A percentile compares a stretch with the other conserved stretches of the same genome.
These are phyloP conservation scores for Lycium barbarum DNA, from an alignment of 257 asterid genomes.

Conservation along the genomic window DNA sequence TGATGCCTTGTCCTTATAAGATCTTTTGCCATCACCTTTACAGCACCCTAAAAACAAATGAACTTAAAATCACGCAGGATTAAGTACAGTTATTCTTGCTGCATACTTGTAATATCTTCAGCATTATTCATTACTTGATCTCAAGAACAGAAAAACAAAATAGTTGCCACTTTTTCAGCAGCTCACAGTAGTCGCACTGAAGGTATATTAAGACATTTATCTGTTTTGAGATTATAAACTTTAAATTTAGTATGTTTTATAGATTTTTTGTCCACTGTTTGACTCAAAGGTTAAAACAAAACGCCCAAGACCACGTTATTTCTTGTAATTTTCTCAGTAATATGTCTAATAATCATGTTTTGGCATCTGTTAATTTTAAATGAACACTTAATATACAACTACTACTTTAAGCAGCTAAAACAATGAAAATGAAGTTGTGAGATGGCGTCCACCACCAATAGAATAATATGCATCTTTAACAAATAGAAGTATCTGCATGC, in stretches of 20 bases:
- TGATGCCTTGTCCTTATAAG: conserved; percentile 94
- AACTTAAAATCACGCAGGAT: conserved; percentile 37
- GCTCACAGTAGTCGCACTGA: neutral
- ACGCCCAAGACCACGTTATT: neutral
- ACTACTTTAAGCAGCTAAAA: too few species aligned
- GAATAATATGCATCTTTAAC: conserved; percentile 90
- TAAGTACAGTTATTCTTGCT: conserved; percentile 15
- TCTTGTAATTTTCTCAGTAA: neutral
- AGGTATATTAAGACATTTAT: neutral
- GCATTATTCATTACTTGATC: neutral
- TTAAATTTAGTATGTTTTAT: neutral
- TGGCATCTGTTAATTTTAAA: too few species aligned
- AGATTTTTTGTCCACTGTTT: neutral
- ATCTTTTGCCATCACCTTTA: conserved; percentile 95
- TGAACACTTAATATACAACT: neutral
- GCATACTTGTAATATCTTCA: neutral
- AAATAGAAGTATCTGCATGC: conserved; percentile 45
- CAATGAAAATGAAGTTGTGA: too few species aligned
- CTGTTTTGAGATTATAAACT: neutral
- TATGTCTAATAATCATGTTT: neutral
- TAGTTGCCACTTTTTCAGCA: too few species aligned
- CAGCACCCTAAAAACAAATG: conserved; percentile 75
- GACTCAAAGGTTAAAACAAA: neutral
- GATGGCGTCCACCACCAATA: conserved; percentile 82
- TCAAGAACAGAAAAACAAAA: too few species aligned